Percentiles rank a stretch among this genome's conserved stretches.
Evolutionary conservation across 2,329 filamentous ascomycete genomes (phyloP).

Genomic region (Nannizzia gypsea): DNA sequence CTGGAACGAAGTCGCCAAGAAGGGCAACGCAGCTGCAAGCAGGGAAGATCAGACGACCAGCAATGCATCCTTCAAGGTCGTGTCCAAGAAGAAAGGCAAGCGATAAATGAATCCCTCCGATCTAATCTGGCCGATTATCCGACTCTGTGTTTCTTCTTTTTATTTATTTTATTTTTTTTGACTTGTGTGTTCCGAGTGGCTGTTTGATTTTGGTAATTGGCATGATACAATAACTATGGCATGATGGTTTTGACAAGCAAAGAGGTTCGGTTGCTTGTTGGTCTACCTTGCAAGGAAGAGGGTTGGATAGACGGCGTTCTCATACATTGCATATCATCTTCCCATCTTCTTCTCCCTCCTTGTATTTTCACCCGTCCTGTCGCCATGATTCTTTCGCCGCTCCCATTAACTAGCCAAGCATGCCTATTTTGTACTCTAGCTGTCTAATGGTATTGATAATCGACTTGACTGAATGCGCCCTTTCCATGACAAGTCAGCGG

Average conservation of each 20-base stretch:
- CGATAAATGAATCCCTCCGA: constrained; percentile 41
- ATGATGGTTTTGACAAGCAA: background rate
- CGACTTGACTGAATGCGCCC: background rate
- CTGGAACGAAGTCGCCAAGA: constrained; percentile 97
- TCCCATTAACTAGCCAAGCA: background rate
- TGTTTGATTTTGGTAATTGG: background rate
- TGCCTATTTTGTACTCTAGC: background rate
- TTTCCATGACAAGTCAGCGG: background rate
- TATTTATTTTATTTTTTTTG: background rate
- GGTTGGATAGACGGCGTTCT: constrained; percentile 1
- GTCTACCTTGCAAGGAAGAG: background rate
- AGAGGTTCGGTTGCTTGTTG: background rate
- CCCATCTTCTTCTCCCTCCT: background rate
- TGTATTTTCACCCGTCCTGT: background rate
- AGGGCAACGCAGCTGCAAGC: constrained; percentile 48
- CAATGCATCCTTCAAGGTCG: constrained; percentile 69
- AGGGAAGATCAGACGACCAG: constrained; percentile 36
- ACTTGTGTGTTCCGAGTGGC: background rate
- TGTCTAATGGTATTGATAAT: background rate
- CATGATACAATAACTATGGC: background rate
- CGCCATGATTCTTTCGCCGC: background rate
- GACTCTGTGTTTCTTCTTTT: background rate
- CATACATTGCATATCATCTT: background rate
- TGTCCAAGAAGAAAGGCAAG: constrained; percentile 82
- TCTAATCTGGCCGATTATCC: background rate